Conservation (phyloP, 345 rosid species). For the Geranium brycei region DNA sequence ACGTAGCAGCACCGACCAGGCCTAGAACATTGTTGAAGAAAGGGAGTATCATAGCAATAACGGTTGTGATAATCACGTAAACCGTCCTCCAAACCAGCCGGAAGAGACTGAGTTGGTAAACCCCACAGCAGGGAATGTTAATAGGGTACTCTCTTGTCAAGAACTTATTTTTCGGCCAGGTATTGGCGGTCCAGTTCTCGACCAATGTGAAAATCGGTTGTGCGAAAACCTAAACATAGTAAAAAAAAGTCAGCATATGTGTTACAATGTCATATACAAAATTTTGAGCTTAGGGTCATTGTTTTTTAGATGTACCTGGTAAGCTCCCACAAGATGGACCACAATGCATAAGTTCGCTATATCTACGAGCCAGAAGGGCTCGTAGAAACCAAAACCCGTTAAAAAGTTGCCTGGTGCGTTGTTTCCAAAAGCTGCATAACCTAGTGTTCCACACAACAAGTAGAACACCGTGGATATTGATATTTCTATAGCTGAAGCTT, state of each 20-base stretch:
- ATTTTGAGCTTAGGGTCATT: neutral
- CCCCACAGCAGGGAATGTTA: too few relatives aligned
- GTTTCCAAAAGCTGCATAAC: conserved; percentile 35
- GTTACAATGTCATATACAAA: too few relatives aligned
- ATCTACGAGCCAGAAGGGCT: neutral
- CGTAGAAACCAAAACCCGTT: conserved; percentile 16
- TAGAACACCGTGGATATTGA: conserved; percentile 20
- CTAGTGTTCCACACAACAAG: conserved; percentile 18
- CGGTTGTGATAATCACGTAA: neutral
- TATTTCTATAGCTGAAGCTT: conserved; percentile 12
- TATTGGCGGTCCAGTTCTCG: neutral
- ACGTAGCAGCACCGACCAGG: neutral
- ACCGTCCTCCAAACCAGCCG: neutral
- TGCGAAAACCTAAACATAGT: neutral
- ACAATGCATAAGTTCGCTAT: neutral
- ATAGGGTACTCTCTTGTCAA: neutral
- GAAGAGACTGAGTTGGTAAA: neutral
- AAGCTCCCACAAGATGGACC: neutral
- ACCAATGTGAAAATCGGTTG: neutral
- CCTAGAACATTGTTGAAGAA: neutral
- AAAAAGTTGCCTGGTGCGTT: conserved; percentile 28
- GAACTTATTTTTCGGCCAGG: neutral
- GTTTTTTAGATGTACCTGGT: neutral
- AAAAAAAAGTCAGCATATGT: too few relatives aligned
- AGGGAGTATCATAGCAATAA: neutral